Percentiles rank a stretch among this genome's conserved stretches.
Evolutionary conservation across 2,329 filamentous ascomycete species (phyloP).

Genomic region (Aspergillus sp.): DNA sequence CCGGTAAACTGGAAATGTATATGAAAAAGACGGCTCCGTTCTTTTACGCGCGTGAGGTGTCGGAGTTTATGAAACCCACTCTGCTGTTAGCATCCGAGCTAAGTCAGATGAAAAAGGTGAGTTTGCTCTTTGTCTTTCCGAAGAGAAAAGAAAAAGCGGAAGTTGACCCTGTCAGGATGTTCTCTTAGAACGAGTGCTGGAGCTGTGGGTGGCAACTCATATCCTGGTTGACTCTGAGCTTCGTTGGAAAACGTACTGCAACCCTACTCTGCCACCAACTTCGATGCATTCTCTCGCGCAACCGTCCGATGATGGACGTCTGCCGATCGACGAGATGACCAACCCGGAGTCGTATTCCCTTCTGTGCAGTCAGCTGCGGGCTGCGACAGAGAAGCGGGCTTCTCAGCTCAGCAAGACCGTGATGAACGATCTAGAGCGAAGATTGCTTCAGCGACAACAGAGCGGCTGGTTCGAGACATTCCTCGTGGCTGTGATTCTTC

Average conservation of each 20-base stretch:
- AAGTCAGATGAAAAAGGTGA: conserved; percentile 31
- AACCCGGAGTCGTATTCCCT: conserved; percentile 41
- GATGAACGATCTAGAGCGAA: conserved; percentile 53
- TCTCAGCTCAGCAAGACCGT: conserved; percentile 45
- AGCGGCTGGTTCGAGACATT: conserved; percentile 52
- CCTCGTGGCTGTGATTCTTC: conserved; percentile 49
- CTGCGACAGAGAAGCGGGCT: conserved; percentile 48
- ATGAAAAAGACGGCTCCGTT: conserved; percentile 41
- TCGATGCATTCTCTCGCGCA: conserved; percentile 30
- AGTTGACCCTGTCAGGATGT: conserved; percentile 28
- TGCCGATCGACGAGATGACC: conserved; percentile 31
- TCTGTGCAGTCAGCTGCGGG: conserved; percentile 47
- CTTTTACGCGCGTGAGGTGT: conserved; percentile 44
- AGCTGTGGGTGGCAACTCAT: conserved; percentile 50
- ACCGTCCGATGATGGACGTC: conserved; percentile 32
- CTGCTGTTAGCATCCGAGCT: conserved; percentile 34
- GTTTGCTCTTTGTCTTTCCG: neutral
- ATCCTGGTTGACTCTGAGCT: conserved; percentile 45
- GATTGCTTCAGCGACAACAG: conserved; percentile 51
- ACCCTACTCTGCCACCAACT: conserved; percentile 33
- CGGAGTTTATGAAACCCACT: conserved; percentile 45
- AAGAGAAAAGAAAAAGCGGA: conserved; percentile 4
- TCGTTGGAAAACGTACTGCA: conserved; percentile 43
- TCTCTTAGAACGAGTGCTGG: conserved; percentile 44
- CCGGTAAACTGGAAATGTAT: conserved; percentile 47